These are phyloP conservation scores for Globisporangium spinosum DNA, from an alignment of 352 stramenopile genomes.

Conservation along the genomic window DNA sequence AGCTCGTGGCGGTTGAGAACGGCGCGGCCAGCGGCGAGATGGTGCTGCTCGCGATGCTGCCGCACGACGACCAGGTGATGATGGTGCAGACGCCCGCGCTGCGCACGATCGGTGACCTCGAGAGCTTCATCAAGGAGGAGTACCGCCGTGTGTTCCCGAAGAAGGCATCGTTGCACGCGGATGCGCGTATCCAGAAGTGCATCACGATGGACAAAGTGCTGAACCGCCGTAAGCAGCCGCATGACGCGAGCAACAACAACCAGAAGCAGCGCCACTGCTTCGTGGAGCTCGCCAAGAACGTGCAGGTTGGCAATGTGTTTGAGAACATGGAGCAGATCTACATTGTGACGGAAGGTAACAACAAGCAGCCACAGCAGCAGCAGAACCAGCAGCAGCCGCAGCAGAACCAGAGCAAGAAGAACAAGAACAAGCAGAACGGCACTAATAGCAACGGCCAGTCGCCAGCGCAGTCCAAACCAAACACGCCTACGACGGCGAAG, in stretches of 20 bases:
- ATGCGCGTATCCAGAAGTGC: slow-evolving; percentile 74
- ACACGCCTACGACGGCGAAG: slow-evolving; percentile 18
- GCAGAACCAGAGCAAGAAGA: slow-evolving; percentile 1
- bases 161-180: slow-evolving; percentile 33
- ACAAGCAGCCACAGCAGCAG: slow-evolving; percentile 5
- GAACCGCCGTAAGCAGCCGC: slow-evolving; percentile 38
- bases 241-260: slow-evolving; percentile 15
- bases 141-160: slow-evolving; percentile 62
- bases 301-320: slow-evolving; percentile 74
- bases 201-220: slow-evolving; percentile 49
- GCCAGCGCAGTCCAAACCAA: slow-evolving; percentile 10
- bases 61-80: slow-evolving; percentile 55
- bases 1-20: slow-evolving; percentile 26
- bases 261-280: slow-evolving; percentile 40
- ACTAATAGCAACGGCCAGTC: slow-evolving; percentile 6
- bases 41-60: slow-evolving; percentile 70
- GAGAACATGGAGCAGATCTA: slow-evolving; percentile 80
- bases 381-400: slow-evolving; percentile 8
- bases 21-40: slow-evolving; percentile 35
- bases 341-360: slow-evolving; percentile 37
- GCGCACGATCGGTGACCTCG: slow-evolving; percentile 53
- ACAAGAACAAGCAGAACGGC: slow-evolving; percentile 7
- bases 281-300: slow-evolving; percentile 74
- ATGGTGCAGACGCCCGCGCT: slow-evolving; percentile 52
- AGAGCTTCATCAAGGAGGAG: slow-evolving; percentile 59